A percentile compares a stretch with the other conserved stretches of the same genome.
Evolutionary conservation across 176 grass and related monocot genomes (phyloP).

Genomic region (Saccharum officinarum): DNA sequence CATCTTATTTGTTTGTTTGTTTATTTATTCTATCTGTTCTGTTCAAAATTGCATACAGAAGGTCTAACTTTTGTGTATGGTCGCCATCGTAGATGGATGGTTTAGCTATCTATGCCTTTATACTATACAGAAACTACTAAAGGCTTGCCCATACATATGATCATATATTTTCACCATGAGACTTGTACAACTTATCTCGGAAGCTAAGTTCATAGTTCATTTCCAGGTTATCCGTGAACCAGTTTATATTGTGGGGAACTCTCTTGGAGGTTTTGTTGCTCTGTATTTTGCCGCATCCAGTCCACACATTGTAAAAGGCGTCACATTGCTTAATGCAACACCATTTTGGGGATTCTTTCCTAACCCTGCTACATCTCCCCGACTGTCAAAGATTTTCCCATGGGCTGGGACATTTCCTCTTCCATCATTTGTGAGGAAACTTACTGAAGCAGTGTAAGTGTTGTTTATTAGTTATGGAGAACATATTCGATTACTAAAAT

Average conservation of each 20-base stretch:
- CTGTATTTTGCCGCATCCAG: constrained; percentile 71
- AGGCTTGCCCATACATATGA: neutral
- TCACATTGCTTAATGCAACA: constrained; percentile 94
- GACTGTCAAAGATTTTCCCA: constrained; percentile 76
- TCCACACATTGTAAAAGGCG: constrained; percentile 87
- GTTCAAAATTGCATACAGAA: neutral
- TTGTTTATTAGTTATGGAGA: constrained; percentile 9
- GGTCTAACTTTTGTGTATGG: neutral
- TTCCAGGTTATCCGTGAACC: constrained; percentile 93
- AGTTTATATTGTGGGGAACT: constrained; percentile 93
- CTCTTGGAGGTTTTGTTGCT: constrained; percentile 90
- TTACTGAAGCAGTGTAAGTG: constrained; percentile 84
- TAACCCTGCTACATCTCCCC: constrained; percentile 78
- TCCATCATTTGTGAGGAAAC: constrained; percentile 68
- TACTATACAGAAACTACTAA: neutral
- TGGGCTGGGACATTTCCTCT: constrained; percentile 98
- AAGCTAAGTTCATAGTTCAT: constrained; percentile 11
- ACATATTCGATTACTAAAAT: neutral
- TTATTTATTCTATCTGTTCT: neutral
- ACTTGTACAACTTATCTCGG: neutral
- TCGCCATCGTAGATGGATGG: neutral
- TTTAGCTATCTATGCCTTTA: neutral
- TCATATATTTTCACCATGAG: neutral
- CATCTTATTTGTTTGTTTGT: neutral
- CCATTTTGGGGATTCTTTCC: constrained; percentile 98